Evolutionary conservation across 2,329 filamentous ascomycete genomes (phyloP), one percentile per base, ranked within the genome.

Genomic region (Verticillium albo-atrum): DNA sequence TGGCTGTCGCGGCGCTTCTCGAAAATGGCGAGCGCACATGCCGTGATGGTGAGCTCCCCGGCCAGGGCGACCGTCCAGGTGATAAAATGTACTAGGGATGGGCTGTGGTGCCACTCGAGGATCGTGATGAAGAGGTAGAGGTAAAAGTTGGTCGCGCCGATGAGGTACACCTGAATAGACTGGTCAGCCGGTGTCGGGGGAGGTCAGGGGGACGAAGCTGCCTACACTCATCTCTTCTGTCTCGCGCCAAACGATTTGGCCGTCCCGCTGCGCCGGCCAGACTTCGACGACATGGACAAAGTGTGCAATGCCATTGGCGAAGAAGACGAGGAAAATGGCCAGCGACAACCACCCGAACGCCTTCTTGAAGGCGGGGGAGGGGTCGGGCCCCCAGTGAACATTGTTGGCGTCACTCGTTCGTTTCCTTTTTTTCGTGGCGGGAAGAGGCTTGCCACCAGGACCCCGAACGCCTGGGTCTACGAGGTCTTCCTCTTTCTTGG

Each of bases 391-490:
- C 69, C 74, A 67, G 58, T 54, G 68, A 68, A 75, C 78, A 65
- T 72, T 74, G 20, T 64, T 56, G 23, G 14, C 26, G 10, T 61
- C 60, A 26, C 58, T 57, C 50, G 51, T 58, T 32, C 61, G 70
- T 71, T 82, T 72, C 75, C 79, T 76, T 71, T 78, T 79, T 70
- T 87, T 89, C 61, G 81, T 84, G 55, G 79, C 71, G n/a, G 92
- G 92, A 58, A 97, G 79, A 34, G 92, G 92, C 72, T 96, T 93
- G 65, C 93, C 94, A 59, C 91, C 93, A 1, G 93, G 92, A n/a
- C 93, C 93, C 57, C 82, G 87, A 64, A 84, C 74, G 32, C 74
- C 79, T 25, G 79, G 82, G 57, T 74, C 72, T 25, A 78, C 70
- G 35, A 77, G 68, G 63, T 79, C 75, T 4, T 57, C 62, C 37